A percentile compares a stretch with the other conserved stretches of the same genome.
Conservation (phyloP, 108 stramenopile genomes). For the Bacterosira constricta region DNA sequence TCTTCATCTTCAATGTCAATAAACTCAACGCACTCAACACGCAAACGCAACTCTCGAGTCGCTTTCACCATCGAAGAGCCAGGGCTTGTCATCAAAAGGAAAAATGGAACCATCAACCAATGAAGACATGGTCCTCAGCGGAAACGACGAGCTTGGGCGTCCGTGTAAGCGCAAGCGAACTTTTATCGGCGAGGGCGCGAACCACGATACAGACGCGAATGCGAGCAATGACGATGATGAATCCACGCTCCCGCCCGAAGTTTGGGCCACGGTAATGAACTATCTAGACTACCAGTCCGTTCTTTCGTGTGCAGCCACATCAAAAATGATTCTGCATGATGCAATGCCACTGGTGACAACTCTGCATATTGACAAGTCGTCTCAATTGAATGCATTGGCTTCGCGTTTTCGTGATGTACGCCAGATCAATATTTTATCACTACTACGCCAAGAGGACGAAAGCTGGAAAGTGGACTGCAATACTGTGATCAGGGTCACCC, state of each 20-base stretch:
- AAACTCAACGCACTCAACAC: no score
- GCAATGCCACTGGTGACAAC: not conserved
- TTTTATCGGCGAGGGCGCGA: no score
- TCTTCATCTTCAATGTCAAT: no score
- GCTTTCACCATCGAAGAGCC: no score
- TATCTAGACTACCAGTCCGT: not conserved
- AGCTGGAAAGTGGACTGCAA: not conserved
- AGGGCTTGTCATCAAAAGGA: no score
- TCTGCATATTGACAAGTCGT: not conserved
- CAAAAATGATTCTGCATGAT: not conserved
- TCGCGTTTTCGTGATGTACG: not conserved
- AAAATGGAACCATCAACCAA: no score
- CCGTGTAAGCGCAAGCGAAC: no score
- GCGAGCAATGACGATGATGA: no score
- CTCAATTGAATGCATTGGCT: not conserved
- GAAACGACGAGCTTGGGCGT: no score
- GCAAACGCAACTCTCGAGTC: no score
- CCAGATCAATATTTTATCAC: not conserved
- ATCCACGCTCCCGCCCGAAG: slow-evolving; percentile 1
- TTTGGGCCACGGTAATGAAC: not conserved
- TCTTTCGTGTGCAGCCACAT: not conserved
- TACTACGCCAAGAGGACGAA: not conserved
- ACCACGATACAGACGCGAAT: no score
- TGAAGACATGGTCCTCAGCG: no score
- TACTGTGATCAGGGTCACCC: not conserved